Evolutionary conservation across 805 yeast genomes (phyloP).

Genomic region (Ogataea salicorniae): DNA sequence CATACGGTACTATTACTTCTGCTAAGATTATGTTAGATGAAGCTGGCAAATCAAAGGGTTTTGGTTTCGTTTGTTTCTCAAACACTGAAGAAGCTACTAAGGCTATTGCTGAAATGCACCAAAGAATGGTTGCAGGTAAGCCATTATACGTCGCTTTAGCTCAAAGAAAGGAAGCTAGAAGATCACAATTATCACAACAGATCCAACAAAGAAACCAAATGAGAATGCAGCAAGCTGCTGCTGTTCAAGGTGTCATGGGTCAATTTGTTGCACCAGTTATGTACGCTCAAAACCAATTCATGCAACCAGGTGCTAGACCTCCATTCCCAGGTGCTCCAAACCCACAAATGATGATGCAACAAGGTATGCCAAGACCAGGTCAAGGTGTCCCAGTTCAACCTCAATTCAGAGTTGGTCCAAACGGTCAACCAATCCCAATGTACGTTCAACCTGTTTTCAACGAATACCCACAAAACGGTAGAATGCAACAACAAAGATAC

Average conservation of each 20-base stretch:
- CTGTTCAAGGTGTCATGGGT: constrained; percentile 79
- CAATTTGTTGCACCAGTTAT: constrained; percentile 85
- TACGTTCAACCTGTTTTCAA: constrained; percentile 81
- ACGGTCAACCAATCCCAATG: constrained; percentile 78
- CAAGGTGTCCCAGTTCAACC: constrained; percentile 49
- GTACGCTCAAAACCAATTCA: constrained; percentile 79
- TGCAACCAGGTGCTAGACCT: constrained; percentile 69
- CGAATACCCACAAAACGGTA: constrained; percentile 60
- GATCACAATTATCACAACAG: constrained; percentile 95
- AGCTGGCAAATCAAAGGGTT: constrained; percentile 92
- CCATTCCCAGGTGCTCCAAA: constrained; percentile 70
- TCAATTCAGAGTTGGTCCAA: constrained; percentile 70
- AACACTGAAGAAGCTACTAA: constrained; percentile 98
- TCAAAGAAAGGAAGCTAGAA: constrained; percentile 97
- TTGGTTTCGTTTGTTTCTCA: constrained; percentile 97
- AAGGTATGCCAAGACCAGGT: constrained; percentile 61
- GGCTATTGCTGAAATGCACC: constrained; percentile 98
- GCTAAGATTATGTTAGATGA: constrained; percentile 96
- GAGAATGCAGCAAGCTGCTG: constrained; percentile 96
- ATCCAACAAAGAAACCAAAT: constrained; percentile 96
- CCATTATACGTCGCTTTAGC: constrained; percentile 98
- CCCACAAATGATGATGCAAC: constrained; percentile 71
- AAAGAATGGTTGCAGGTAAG: constrained; percentile 89
- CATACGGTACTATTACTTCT: constrained; percentile 91
- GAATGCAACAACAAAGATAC: constrained; percentile 37